A percentile compares a stretch with the other conserved stretches of the same genome.
Evolutionary conservation across 306 rosid species (phyloP).

Genomic region (Cicer cuneatum): DNA sequence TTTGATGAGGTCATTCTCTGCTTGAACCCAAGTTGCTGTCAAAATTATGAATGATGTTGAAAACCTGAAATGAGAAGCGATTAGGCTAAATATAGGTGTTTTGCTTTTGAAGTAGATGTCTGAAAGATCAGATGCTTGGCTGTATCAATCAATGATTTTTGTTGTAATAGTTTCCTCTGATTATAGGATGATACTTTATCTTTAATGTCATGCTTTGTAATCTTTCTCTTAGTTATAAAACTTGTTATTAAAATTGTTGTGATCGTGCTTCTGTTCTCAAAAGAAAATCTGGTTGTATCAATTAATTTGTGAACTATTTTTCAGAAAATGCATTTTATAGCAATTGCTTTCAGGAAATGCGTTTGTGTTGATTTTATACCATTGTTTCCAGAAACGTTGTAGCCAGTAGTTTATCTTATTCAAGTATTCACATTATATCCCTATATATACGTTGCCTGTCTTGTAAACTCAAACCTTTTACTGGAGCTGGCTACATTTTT

Average conservation of each 20-base stretch:
- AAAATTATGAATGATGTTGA: conserved; percentile 15
- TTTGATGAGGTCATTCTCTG: conserved; percentile 7
- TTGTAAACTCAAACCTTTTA: conserved; percentile 8
- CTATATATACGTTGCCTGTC: not conserved
- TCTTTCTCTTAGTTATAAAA: conserved; percentile 1
- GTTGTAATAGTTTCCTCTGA: not conserved
- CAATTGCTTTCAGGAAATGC: not conserved
- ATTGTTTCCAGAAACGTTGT: not conserved
- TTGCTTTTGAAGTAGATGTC: conserved; percentile 8
- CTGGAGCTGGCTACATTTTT: conserved; percentile 4
- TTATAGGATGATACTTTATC: conserved; percentile 4
- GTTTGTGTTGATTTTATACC: not conserved
- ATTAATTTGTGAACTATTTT: not conserved
- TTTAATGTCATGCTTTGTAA: not conserved
- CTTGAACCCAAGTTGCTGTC: conserved; percentile 24
- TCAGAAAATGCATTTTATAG: conserved; percentile 6
- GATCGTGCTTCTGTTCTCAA: not conserved
- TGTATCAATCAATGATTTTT: not conserved
- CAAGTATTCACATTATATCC: not conserved
- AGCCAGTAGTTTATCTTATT: not conserved
- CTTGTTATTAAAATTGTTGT: not conserved
- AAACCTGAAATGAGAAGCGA: conserved; percentile 14
- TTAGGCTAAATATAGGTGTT: not conserved
- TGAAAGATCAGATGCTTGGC: conserved; percentile 24
- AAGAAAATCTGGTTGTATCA: not conserved